Conservation (phyloP, 192 early-diverging fungal genomes). For the Backusella morwellensis region DNA sequence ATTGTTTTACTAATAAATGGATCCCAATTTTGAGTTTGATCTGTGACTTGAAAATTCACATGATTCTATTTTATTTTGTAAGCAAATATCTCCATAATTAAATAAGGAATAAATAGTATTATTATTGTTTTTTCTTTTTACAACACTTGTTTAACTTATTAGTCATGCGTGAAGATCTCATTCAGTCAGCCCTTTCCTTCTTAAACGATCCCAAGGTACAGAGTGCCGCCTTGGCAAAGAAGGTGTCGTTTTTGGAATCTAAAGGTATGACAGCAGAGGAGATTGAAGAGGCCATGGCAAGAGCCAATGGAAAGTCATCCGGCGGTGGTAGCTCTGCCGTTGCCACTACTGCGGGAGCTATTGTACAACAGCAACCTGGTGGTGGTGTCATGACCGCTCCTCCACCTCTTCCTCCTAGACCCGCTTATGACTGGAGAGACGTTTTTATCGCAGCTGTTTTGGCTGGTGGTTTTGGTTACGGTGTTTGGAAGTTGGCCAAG, state of each 20-base stretch:
- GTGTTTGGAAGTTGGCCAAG: constrained; percentile 72
- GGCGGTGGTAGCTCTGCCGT: neutral
- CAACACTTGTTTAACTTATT: constrained; percentile 24
- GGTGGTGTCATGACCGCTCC: constrained; percentile 42
- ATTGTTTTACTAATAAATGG: neutral
- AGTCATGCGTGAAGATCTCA: constrained; percentile 65
- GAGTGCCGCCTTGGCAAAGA: constrained; percentile 82
- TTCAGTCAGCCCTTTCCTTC: constrained; percentile 88
- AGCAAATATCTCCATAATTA: constrained; percentile 1
- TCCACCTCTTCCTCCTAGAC: constrained; percentile 53
- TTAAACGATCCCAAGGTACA: constrained; percentile 92
- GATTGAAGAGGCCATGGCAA: constrained; percentile 85
- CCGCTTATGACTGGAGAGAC: constrained; percentile 90
- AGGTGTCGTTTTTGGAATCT: constrained; percentile 92
- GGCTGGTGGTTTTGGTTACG: constrained; percentile 87
- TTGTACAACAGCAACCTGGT: constrained; percentile 10
- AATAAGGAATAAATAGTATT: neutral
- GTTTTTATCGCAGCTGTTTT: constrained; percentile 86
- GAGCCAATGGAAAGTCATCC: constrained; percentile 51
- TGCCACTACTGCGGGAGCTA: constrained; percentile 10
- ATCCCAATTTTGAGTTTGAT: neutral
- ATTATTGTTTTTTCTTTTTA: neutral
- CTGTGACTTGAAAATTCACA: neutral
- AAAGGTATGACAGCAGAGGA: constrained; percentile 92
- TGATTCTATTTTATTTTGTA: neutral